Base-by-base conservation (phyloP, 2,329 filamentous ascomycete genomes). In the Hypoxylon sp. region DNA sequence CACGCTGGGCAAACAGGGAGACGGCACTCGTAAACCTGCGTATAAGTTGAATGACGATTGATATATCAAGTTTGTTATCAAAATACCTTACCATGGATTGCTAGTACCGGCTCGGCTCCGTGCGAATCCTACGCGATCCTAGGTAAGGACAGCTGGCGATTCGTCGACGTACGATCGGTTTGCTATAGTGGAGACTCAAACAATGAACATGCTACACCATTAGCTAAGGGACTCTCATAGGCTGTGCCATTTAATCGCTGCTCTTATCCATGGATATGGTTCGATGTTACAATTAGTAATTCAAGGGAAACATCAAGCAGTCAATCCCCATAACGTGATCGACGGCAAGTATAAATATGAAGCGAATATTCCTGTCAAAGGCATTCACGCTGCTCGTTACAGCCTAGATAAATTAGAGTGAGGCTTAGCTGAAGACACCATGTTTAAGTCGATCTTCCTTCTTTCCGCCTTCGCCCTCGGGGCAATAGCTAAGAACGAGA, bases 401-500 rank as follows among this genome's bases (percentile, higher is more conserved):
- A 52, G n/a, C 18, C 40, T 26, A 3, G 46, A 20, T 33, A 26
- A 20, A 8, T 45, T 18, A 11, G 14, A 20, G 3, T 2, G 26
- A 9, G 7, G 48, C 20, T 24, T 24, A 45, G n/a, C 33, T 42
- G 38, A 33, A 33, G 32, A 4, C 36, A 61, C 18, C 16, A 68
- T 66, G 60, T 45, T 50, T 9, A 66, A 55, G 42, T 57, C 60
- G 6, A 53, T 60, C 18, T 8, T 59, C 26, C 46, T 53, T 14
- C 38, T 67, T 26, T 55, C 45, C 6, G 14, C 53, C 38, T 53
- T 64, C 26, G 60, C 61, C 32, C 46, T 67, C 16, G 57, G 53
- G 26, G 61, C 54, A 4, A 26, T 44, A 22, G 64, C 64, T 40
- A 18, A 62, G 53, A 64, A 64, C 20, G 67, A 70, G 38, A 65